Evolutionary conservation across 2,329 filamentous ascomycete species (phyloP).

Genomic region (Colletotrichum ledebouriae): DNA sequence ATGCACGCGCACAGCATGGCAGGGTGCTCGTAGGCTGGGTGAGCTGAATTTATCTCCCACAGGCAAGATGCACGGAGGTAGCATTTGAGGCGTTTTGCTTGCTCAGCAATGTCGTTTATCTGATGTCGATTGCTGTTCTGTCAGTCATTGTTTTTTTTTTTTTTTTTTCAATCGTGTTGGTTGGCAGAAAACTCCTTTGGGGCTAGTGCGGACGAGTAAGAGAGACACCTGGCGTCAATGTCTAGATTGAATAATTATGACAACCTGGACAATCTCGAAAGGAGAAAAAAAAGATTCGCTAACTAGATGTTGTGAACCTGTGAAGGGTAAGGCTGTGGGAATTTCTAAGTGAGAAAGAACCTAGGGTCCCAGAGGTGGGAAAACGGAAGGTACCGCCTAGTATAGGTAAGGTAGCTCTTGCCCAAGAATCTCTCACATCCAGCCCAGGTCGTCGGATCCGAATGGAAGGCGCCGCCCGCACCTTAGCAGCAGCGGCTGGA

Average conservation of each 20-base stretch:
- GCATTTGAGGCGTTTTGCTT: neutral
- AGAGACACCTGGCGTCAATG: too few species aligned
- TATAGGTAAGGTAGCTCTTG: neutral
- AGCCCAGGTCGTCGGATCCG: conserved; percentile 29
- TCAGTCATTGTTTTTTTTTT: neutral
- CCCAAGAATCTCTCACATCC: neutral
- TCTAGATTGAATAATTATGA: too few species aligned
- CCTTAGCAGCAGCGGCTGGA: too few species aligned
- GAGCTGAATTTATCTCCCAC: neutral
- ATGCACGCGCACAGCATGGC: neutral
- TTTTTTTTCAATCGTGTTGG: neutral
- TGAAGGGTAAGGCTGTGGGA: too few species aligned
- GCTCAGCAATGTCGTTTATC: neutral
- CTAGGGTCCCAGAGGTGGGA: neutral
- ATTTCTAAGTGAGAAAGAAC: too few species aligned
- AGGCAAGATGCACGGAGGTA: neutral
- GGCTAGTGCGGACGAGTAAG: too few species aligned
- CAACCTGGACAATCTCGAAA: too few species aligned
- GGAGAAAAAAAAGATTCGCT: too few species aligned
- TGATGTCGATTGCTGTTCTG: neutral
- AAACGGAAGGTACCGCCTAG: neutral
- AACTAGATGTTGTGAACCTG: too few species aligned
- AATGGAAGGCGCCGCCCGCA: conserved; percentile 4
- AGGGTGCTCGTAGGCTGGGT: neutral
- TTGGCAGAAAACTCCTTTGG: neutral